Base-by-base conservation (phyloP, 2,329 filamentous ascomycete species). In the Penicillium digitatum region DNA sequence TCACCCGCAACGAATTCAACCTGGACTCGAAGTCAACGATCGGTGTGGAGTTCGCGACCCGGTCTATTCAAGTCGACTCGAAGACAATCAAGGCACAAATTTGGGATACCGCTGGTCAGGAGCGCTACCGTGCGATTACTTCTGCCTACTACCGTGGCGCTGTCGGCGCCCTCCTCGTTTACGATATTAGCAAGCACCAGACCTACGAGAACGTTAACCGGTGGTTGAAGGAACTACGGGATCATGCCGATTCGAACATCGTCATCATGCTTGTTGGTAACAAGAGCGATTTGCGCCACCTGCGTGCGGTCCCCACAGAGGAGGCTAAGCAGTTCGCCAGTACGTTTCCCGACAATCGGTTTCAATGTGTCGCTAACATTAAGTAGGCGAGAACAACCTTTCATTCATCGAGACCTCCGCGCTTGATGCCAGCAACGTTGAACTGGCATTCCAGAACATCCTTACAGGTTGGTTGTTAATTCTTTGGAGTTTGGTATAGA, bases 51-150 rank as follows among this genome's bases (percentile, higher is more conserved):
- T 99, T 99, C 76, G 94, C 95, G 69, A 99, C 94, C 67, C 87
- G 94, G 63, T 96, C 91, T 66, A 99, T 99, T 75, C 93, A 97
- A 79, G 94, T 99, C 71, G 94, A 99, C 79, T 89, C 89, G 73
- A 99, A 99, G 85, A 99, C 94, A 62, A 99, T 99, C 86, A 99
- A 99, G 84, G 94, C 94, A 68, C 94, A 99, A 82, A 99, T 99
- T 72, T 99, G 95, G 94, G 94, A 99, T 81, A 99, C 94, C 56
- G 94, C 94, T 65, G 94, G 94, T 66, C 94, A 99, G 81, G 94
- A 99, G 80, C 88, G 94, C 76, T 99, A 97, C 82, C 90, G 95
- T 74, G 94, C 94, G 75, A 99, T 99, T 76, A 99, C 94, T 67
- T 96, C 94, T 57, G 94, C 94, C 66, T 99, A 99, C 82, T 99